Evolutionary conservation across 805 yeast genomes (phyloP), one percentile per base, ranked within the genome.

Genomic region (Saccharomyces kudriavzevii): DNA sequence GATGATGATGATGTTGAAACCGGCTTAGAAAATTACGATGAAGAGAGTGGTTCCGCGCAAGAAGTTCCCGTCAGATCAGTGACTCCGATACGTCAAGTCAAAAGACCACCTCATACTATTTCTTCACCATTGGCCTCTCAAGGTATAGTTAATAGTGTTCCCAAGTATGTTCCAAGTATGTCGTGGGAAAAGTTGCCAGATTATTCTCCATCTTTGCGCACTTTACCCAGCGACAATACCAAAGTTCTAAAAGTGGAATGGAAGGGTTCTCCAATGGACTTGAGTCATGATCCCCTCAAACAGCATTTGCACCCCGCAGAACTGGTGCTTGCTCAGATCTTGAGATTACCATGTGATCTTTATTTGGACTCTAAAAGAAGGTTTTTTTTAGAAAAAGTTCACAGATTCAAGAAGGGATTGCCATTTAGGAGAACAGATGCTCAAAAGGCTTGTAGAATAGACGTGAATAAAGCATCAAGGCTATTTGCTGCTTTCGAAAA

Each of bases 251-350:
- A 85, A 66, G 87, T 94, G 45, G 97, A 92, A 69, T 91, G 98
- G 98, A 91, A 91, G 72, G 98, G 97, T 10, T 96, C 89, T 61
- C 94, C 97, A 43, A 90, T 91, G 97, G 94, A 88, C 69, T 77
- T 91, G 52, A 75, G 83, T 22, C 63, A 70, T 46, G 97, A 92
- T 70, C 94, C 96, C 26, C 77, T 87, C 60, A 69, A 78, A 49
- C 72, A 72, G 47, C 78, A 82, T 63, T 75, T 92, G 59, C 97
- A 91, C 69, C 96, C 97, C 0, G 96, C 97, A 5, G 98, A 91
- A 70, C 79, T 85, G 14, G 76, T 79, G 49, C 75, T 91, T 57
- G 97, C 97, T 1, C 85, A 94, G 14, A 86, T 84, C 14, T 77
- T 91, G 65, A 79, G 98, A 68, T 77, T 91, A 60, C 96, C 97